phyloP scores from a whole-genome alignment of 2,329 filamentous ascomycete species.

The Claviceps fusiformis region DNA sequence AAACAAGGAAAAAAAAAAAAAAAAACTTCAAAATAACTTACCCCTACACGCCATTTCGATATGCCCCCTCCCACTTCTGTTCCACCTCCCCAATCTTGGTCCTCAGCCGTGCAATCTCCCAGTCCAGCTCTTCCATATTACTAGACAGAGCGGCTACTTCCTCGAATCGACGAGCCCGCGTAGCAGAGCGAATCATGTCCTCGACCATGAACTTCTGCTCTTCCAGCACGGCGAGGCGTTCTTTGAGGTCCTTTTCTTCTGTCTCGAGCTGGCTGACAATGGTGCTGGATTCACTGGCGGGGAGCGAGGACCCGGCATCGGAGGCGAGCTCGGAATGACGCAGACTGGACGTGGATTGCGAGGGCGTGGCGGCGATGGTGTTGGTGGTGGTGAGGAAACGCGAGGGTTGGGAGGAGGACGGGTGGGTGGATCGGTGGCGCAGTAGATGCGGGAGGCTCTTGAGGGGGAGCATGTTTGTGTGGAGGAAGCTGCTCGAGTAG shows the following conservation, averaged over 20 bases:
- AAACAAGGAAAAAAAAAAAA: neutral
- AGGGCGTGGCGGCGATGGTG: conserved; percentile 13
- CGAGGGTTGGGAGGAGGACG: conserved; percentile 11
- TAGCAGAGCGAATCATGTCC: conserved; percentile 69
- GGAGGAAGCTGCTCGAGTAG: conserved; percentile 70
- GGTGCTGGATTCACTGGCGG: conserved; percentile 37
- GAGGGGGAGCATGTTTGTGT: conserved; percentile 80
- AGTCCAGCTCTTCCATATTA: conserved; percentile 70
- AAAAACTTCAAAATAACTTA: neutral
- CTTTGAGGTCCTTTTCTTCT: conserved; percentile 71
- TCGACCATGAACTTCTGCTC: conserved; percentile 85
- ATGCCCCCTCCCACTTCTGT: conserved; percentile 39
- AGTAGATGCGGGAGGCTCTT: conserved; percentile 60
- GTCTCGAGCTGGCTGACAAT: conserved; percentile 51
- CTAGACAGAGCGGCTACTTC: conserved; percentile 68
- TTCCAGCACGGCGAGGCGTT: conserved; percentile 71
- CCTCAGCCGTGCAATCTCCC: conserved; percentile 58
- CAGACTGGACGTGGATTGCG: conserved; percentile 23
- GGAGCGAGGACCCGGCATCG: conserved; percentile 30
- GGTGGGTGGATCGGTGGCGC: conserved; percentile 24
- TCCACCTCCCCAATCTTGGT: conserved; percentile 56
- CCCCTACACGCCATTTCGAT: conserved; percentile 17
- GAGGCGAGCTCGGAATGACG: conserved; percentile 35
- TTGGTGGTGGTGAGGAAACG: conserved; percentile 15
- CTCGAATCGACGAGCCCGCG: conserved; percentile 66